Evolutionary conservation across 495 filamentous ascomycete genomes (phyloP).

Genomic region (Sphaerosporella brunnea): DNA sequence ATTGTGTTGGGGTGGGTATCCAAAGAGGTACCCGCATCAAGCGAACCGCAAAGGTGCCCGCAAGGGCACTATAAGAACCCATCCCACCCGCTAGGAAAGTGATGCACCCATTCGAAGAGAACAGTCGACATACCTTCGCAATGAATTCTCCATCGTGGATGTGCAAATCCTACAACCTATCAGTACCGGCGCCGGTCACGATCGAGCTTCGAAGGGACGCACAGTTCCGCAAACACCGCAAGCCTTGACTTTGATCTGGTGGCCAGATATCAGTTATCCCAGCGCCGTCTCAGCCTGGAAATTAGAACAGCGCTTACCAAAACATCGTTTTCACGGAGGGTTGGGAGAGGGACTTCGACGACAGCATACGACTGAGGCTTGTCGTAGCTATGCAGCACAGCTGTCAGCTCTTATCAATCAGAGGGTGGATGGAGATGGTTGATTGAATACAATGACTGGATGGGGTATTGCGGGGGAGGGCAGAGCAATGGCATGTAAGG

Average conservation of each 20-base stretch:
- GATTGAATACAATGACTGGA: no score
- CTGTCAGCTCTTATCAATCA: no score
- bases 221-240: slow-evolving; percentile 55
- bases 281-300: no score
- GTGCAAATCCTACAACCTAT: slow-evolving; percentile 29
- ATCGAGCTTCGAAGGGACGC: slow-evolving; percentile 7
- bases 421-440: no score
- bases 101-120: not conserved
- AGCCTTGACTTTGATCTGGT: slow-evolving; percentile 44
- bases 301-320: slow-evolving; percentile 28
- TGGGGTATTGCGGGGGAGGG: no score
- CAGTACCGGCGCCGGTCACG: slow-evolving; percentile 5
- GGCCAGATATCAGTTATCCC: no score
- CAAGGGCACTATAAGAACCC: no score
- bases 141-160: slow-evolving; percentile 50
- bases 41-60: slow-evolving; percentile 13
- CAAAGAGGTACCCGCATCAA: slow-evolving; percentile 14
- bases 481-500: no score
- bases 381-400: slow-evolving; percentile 36
- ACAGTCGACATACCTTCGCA: slow-evolving; percentile 33
- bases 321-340: slow-evolving; percentile 41
- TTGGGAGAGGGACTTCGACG: slow-evolving; percentile 43
- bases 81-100: slow-evolving; percentile 9
- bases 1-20: not conserved
- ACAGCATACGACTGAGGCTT: slow-evolving; percentile 42